Evolutionary conservation across 495 filamentous ascomycete species (phyloP), one percentile per base, ranked within the genome.

Genomic region (Podospora conica): DNA sequence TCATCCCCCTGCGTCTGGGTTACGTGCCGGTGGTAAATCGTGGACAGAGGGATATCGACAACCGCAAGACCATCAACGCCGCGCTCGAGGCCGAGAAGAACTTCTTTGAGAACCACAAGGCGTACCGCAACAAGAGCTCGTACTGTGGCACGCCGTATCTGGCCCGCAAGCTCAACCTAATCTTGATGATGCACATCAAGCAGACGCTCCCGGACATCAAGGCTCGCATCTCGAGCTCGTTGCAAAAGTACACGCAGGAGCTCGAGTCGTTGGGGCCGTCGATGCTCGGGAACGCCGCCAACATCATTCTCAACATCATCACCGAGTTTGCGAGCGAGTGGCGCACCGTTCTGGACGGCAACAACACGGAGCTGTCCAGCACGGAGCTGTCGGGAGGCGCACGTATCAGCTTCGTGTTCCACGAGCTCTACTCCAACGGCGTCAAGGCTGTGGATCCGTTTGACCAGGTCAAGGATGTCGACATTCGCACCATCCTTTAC

Each of bases 181-280:
- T 99, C 77, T 86, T 99, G 66, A 98, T 98, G 95, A 99, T 98
- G 95, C 95, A 99, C 82, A 99, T 99, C 82, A 99, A 99, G 79
- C 95, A 99, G 82, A 99, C 95, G 8, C 85, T 99, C 11, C 95
- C 95, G 25, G 95, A 99, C 75, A 99, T 99, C 82, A 99, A 98
- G 78, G 90, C 88, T 20, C 90, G 96, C 66, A 99, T 99, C 73
- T 85, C 90, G 11, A 88, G 90, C 65, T 96, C 93, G 33, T 85
- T 99, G 58, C 90, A 93, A 73, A 98, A 98, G 71, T 99, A 99
- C 77, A 82, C 83, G 3, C 78, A 87, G 40, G 96, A 99, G 77
- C 85, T 99, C 22, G 76, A 82, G 29, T 84, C 88, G 62, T 84
- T 99, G 21, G 96, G 96, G 23, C 95, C 97, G 68, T 97, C 93